A percentile compares a stretch with the other conserved stretches of the same genome.
Conservation (phyloP, 1,284 basidiomycete genomes). For the Rugosomyces carneus region DNA sequence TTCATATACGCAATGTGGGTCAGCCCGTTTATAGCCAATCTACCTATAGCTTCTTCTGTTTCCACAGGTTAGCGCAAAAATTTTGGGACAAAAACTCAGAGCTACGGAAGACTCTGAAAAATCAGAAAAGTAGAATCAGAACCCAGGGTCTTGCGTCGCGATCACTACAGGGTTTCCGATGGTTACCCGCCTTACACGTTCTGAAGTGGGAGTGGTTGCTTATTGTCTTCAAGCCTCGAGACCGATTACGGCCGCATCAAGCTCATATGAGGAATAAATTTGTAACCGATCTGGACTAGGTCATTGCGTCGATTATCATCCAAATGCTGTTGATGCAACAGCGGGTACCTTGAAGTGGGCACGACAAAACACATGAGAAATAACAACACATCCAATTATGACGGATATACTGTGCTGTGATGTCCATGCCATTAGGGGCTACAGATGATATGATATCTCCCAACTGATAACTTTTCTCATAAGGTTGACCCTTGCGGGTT, state of each 20-base stretch:
- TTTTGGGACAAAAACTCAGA: conserved; percentile 62
- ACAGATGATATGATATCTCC: conserved; percentile 8
- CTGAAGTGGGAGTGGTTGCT: conserved; percentile 15
- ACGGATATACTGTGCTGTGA: conserved; percentile 2
- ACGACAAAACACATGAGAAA: conserved; percentile 7
- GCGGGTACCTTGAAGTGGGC: conserved; percentile 4
- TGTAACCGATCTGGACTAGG: conserved; percentile 9
- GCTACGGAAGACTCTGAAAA: conserved; percentile 38
- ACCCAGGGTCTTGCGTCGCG: conserved; percentile 21
- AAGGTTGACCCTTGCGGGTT: conserved; percentile 4
- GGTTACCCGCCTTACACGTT: not conserved
- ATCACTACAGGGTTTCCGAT: conserved; percentile 6
- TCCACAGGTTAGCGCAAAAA: conserved; percentile 70
- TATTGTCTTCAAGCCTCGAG: conserved; percentile 20
- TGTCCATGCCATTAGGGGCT: conserved; percentile 15
- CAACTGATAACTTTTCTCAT: conserved; percentile 7
- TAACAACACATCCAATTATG: not conserved
- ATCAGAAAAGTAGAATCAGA: conserved; percentile 28
- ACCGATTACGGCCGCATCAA: conserved; percentile 9
- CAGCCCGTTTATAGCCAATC: not conserved
- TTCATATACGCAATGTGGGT: conserved; percentile 80
- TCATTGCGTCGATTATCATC: not conserved
- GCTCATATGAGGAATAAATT: conserved; percentile 11
- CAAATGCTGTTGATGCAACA: conserved; percentile 5
- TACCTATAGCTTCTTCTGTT: not conserved